phyloP scores from a whole-genome alignment of 2,329 filamentous ascomycete species.

The Arthrobotrys sinensis region DNA sequence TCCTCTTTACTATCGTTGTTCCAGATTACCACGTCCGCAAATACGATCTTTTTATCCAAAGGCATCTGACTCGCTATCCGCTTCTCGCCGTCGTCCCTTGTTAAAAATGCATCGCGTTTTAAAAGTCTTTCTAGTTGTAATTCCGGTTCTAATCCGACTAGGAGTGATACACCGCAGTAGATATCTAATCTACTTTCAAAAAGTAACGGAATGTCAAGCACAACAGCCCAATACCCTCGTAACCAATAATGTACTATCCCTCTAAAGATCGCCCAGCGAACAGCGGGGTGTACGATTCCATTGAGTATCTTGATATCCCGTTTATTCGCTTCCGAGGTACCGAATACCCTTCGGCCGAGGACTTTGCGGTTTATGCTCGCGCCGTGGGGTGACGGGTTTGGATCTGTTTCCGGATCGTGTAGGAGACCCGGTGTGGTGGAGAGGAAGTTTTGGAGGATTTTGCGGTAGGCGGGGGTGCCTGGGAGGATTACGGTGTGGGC shows the following conservation, averaged over 20 bases:
- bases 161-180: slow-evolving; percentile 86
- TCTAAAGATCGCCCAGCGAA: slow-evolving; percentile 85
- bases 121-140: slow-evolving; percentile 86
- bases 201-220: slow-evolving; percentile 91
- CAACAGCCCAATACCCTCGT: slow-evolving; percentile 85
- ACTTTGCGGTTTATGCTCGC: slow-evolving; percentile 82
- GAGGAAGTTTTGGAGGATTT: slow-evolving; percentile 85
- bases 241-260: slow-evolving; percentile 81
- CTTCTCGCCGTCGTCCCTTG: slow-evolving; percentile 87
- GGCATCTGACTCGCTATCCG: slow-evolving; percentile 89
- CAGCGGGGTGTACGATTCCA: slow-evolving; percentile 91
- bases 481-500: slow-evolving; percentile 95
- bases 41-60: slow-evolving; percentile 83
- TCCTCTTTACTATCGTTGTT: slow-evolving; percentile 85
- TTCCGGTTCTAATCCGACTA: slow-evolving; percentile 84
- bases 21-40: slow-evolving; percentile 85
- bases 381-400: slow-evolving; percentile 66
- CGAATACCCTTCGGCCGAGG: slow-evolving; percentile 88
- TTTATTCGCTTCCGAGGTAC: slow-evolving; percentile 78
- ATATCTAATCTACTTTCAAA: slow-evolving; percentile 90
- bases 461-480: slow-evolving; percentile 84
- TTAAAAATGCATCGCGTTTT: slow-evolving; percentile 81
- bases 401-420: slow-evolving; percentile 67
- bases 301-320: slow-evolving; percentile 85
- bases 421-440: slow-evolving; percentile 89